These are phyloP conservation scores for Cladosporium oxysporum DNA, from an alignment of 2,329 filamentous ascomycete species.

Conservation along the genomic window DNA sequence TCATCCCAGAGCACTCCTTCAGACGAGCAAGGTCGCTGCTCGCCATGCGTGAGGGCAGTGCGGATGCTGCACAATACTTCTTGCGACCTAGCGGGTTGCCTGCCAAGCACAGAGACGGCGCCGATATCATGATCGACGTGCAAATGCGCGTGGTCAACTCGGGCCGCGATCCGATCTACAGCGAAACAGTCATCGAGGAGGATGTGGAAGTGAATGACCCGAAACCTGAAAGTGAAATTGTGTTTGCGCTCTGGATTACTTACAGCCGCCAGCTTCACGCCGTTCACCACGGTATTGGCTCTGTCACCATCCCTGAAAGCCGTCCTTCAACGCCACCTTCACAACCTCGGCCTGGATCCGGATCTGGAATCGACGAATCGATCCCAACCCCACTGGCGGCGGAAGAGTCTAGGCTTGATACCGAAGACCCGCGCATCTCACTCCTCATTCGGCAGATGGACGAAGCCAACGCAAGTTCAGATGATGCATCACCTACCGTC, in stretches of 20 bases:
- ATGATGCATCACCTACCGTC: conserved; percentile 12
- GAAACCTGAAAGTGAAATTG: conserved; percentile 67
- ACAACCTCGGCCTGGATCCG: conserved; percentile 56
- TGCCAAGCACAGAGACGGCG: conserved; percentile 85
- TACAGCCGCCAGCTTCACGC: conserved; percentile 93
- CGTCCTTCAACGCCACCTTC: conserved; percentile 70
- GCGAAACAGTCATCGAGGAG: conserved; percentile 67
- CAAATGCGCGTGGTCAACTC: conserved; percentile 96
- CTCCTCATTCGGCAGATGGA: conserved; percentile 53
- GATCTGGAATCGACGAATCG: conserved; percentile 22
- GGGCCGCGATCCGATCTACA: conserved; percentile 64
- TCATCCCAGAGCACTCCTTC: conserved; percentile 95
- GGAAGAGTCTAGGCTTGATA: conserved; percentile 33
- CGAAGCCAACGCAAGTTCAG: conserved; percentile 24
- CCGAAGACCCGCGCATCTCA: conserved; percentile 44
- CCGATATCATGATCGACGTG: conserved; percentile 88
- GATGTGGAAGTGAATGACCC: conserved; percentile 56
- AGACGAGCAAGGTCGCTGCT: conserved; percentile 83
- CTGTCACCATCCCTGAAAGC: conserved; percentile 64
- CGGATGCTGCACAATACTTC: conserved; percentile 75
- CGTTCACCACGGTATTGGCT: conserved; percentile 61
- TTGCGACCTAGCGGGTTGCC: conserved; percentile 80
- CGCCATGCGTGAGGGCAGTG: conserved; percentile 77
- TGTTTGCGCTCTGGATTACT: conserved; percentile 95
- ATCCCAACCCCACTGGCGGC: conserved; percentile 37